Evolutionary conservation across 1,139 yeast genomes (phyloP), one percentile per base, ranked within the genome.

Genomic region (Pichia sp.): DNA sequence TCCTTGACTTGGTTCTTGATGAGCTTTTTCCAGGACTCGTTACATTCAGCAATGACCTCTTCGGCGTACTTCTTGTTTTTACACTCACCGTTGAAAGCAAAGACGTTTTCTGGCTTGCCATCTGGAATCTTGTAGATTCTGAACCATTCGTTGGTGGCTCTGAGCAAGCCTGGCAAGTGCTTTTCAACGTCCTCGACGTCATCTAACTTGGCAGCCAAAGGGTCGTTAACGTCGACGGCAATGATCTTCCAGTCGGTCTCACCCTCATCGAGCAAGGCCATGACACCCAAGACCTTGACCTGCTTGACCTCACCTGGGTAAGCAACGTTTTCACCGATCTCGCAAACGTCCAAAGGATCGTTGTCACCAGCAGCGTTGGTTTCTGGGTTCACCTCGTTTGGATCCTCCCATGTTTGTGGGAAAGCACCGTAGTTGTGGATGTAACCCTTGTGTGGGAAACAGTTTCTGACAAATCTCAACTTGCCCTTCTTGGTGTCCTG

Each of bases 401-500:
- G 95, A 65, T 89, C 95, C 71, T 89, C 96, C 96, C 96, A 89
- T 31, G 96, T 89, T 71, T 88, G 96, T 51, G 96, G 96, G 74
- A 89, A 82, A 30, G 96, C 96, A 64, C 96, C 96, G 66, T 89
- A 89, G 75, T 88, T 89, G 74, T 87, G 96, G 60, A 91, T 80
- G 73, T 88, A 88, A 55, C 96, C 96, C 65, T 87, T 89, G 71
- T 82, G 86, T 41, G 96, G 96, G 80, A 87, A 89, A 64, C 89
- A 79, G 74, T 89, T 89, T 71, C 88, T 78, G 43, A 89, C 95
- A 61, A 82, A 89, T 69, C 96, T 78, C 56, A 87, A 82, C 66
- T 84, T 76, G 52, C 91, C 95, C 70, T 87, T 86, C 74, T 88
- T 89, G 60, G 83, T 78, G 69, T 89, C 96, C 72, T 89, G 96